Base-by-base conservation (phyloP, 192 early-diverging fungal genomes). In the Coemansia sp. region DNA sequence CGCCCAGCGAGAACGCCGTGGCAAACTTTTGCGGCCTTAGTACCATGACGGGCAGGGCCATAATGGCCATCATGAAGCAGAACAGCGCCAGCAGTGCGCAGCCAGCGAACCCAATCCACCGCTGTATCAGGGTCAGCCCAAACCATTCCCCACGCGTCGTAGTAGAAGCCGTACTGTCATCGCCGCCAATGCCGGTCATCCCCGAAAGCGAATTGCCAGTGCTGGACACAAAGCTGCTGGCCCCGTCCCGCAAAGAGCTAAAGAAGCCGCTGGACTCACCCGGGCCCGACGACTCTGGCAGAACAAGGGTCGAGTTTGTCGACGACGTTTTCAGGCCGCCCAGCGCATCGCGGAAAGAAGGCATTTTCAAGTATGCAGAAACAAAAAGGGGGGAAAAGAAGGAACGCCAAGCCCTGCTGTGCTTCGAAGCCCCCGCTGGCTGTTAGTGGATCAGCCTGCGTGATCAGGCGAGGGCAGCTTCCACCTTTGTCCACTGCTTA, bases 11-110 rank as follows among this genome's bases (percentile, higher is more conserved):
- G 50, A 86, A 90, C 9, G 82, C 81, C 9, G 84, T 84, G 12
- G 85, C 87, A 46, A 90, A 88, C 72, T 88, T 87, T 51, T 83
- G 75, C 11, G 85, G 86, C 17, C 75, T 70, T 32, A 88, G 16
- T 6, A 80, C 44, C 36, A 89, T 57, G 54, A 86, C 26, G 12
- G 82, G 83, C 33, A 86, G 47, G 14, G 80, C 75, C 29, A 90
- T 64, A 35, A 85, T 47, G 8, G 79, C 67, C 55, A 77, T 57
- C 49, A 64, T 44, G 28, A 61, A 77, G 47, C 75, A 77, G 56
- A 77, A 77, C 49, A 77, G 35, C 38, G 67, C 75, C 34, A 66
- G 39, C 5, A 77, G 22, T 7, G 60, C 60, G 28, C 75, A 77
- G 8, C 68, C 68, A 7, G 53, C 67, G 32, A 77, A 77, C 17